Base-by-base conservation (phyloP, 352 stramenopile genomes). In the Globisporangium uncinulatum region DNA sequence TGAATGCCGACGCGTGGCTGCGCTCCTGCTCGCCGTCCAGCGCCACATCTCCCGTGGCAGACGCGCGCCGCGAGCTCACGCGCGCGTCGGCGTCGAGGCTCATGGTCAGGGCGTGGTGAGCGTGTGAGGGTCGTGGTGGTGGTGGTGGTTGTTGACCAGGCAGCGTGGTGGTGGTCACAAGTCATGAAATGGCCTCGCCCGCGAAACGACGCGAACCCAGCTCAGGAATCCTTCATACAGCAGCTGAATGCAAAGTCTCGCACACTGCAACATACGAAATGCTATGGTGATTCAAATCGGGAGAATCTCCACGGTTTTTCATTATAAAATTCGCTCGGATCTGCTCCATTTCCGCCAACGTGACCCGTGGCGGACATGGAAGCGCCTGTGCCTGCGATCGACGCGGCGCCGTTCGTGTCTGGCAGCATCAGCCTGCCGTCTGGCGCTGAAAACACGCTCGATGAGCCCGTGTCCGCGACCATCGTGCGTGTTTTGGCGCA, bases 391-490 rank as follows among this genome's bases (percentile, higher is more conserved):
- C 20, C 49, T 15, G 31, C 29, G 24, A 52, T 24, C 17, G 57
- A 63, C 14, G 49, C 66, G 2, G 63, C 73, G 24, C 60, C 73
- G 54, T 69, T 89, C 43, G 76, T 94, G 44, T 81, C 79, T 0
- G 83, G 83, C 34, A 94, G 80, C 61, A 94, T 94, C 71, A 89
- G 83, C 54, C 66, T 90, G 55, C 81, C 82, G 47, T 86, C 75
- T 13, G 69, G 66, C 7, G 76, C 86, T 20, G 70, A 88, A 59
- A 93, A 87, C 56, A 96, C 87, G 42, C 71, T 96, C 51, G 85
- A 96, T 53, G 87, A 96, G 59, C 87, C 87, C 0, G 86, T 96
- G 14, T 94, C 81, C 7, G 75, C 78, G 51, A 96, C 87, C 41
- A 95, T 96, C 52, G 85, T 96, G 82, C 42, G 82, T 62, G 13